A percentile compares a stretch with the other conserved stretches of the same genome.
Evolutionary conservation across 768 basidiomycete species (phyloP).

Genomic region (Russula vinacea): DNA sequence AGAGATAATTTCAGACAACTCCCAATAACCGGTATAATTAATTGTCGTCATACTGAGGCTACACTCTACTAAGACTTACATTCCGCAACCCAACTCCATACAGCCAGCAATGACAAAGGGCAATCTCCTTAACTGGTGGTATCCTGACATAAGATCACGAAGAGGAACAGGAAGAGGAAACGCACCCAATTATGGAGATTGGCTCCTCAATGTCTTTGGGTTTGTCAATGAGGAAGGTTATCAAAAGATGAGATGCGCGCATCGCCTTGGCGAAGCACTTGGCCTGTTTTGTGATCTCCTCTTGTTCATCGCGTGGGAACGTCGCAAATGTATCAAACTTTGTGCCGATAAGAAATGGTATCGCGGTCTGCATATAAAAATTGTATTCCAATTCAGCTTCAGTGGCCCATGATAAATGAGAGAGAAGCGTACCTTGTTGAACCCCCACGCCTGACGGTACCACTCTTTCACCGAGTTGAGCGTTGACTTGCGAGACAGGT

Average conservation of each 20-base stretch:
- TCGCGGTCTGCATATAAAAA: conserved; percentile 73
- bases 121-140: too few relatives aligned
- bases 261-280: conserved; percentile 98
- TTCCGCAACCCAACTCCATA: too few relatives aligned
- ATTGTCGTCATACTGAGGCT: too few relatives aligned
- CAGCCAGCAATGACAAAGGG: too few relatives aligned
- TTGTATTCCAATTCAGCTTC: conserved; percentile 13
- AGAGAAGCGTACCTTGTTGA: conserved; percentile 79
- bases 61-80: too few relatives aligned
- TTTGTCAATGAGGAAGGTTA: too few relatives aligned
- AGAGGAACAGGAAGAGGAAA: too few relatives aligned
- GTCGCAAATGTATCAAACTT: conserved; percentile 97
- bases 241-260: conserved; percentile 99
- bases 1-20: too few relatives aligned
- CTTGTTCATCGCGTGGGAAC: conserved; percentile 96
- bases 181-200: too few relatives aligned
- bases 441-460: conserved; percentile 98
- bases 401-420: not conserved
- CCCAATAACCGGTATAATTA: too few relatives aligned
- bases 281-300: conserved; percentile 99
- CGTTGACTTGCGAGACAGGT: conserved; percentile 94
- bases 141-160: too few relatives aligned
- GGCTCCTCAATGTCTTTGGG: too few relatives aligned
- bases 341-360: conserved; percentile 97
- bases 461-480: conserved; percentile 99